Evolutionary conservation across 2,329 filamentous ascomycete genomes (phyloP).

Genomic region (Claviceps quebecensis): DNA sequence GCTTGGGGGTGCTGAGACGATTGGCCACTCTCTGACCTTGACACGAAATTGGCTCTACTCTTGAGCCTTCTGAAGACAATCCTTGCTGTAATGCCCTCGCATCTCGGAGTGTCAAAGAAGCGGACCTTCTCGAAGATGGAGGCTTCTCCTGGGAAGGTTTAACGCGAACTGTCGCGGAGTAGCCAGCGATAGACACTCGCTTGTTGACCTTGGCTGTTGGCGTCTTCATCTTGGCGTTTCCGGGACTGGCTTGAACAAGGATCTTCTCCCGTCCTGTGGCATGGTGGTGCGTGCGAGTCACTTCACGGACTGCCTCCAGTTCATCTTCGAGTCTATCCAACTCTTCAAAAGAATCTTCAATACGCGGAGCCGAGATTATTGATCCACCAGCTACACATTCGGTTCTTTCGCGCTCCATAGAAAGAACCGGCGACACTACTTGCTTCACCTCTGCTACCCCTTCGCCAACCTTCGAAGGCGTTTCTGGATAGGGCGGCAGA

Average conservation of each 20-base stretch:
- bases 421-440: slow-evolving; percentile 20
- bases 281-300: slow-evolving; percentile 21
- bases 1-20: slow-evolving; percentile 22
- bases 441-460: slow-evolving; percentile 17
- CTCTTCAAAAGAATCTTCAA: slow-evolving; percentile 51
- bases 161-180: slow-evolving; percentile 26
- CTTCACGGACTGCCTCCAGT: slow-evolving; percentile 37
- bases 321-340: slow-evolving; percentile 48
- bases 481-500: slow-evolving; percentile 12
- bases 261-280: slow-evolving; percentile 10
- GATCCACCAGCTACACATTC: slow-evolving; percentile 22
- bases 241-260: background rate
- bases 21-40: slow-evolving; percentile 10
- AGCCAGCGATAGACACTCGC: slow-evolving; percentile 17
- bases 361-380: slow-evolving; percentile 29
- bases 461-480: slow-evolving; percentile 17
- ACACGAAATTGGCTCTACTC: slow-evolving; percentile 6
- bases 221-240: slow-evolving; percentile 8
- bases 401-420: slow-evolving; percentile 17
- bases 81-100: slow-evolving; percentile 10
- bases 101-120: slow-evolving; percentile 24
- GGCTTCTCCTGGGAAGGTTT: slow-evolving; percentile 25
- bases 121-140: slow-evolving; percentile 27
- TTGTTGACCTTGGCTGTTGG: slow-evolving; percentile 9
- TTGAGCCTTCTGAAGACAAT: slow-evolving; percentile 6